These are phyloP conservation scores for Clonostachys chloroleuca DNA, from an alignment of 2,329 filamentous ascomycete genomes.

Conservation along the genomic window DNA sequence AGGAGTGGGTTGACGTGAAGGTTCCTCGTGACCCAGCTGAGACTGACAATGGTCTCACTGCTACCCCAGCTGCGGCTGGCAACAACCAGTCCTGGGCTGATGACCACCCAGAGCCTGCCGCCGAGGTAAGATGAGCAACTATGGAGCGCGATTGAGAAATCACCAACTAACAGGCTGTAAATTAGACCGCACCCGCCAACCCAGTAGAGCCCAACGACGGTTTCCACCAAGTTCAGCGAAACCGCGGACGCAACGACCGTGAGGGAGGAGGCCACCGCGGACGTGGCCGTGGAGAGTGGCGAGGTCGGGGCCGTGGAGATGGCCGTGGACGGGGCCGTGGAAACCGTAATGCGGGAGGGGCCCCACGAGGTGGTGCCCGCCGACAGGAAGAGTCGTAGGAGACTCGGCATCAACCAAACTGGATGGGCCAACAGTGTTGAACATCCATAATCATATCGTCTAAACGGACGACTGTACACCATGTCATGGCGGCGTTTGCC, in stretches of 20 bases:
- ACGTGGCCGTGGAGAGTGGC: conserved; percentile 41
- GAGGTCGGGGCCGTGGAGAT: conserved; percentile 47
- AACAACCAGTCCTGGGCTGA: conserved; percentile 76
- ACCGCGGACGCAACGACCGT: conserved; percentile 49
- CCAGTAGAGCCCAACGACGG: conserved; percentile 52
- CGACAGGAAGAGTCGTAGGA: conserved; percentile 33
- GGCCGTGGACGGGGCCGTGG: conserved; percentile 38
- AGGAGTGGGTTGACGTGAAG: conserved; percentile 70
- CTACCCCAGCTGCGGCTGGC: conserved; percentile 50
- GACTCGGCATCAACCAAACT: conserved; percentile 12
- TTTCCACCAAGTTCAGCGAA: conserved; percentile 68
- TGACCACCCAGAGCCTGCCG: conserved; percentile 57
- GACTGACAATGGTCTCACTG: conserved; percentile 61
- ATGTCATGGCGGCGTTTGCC: conserved; percentile 33
- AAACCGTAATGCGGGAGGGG: conserved; percentile 23
- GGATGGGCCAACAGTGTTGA: not conserved
- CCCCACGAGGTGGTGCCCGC: conserved; percentile 24
- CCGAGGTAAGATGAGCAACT: conserved; percentile 29
- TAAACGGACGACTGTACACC: conserved; percentile 28
- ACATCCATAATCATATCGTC: conserved; percentile 4
- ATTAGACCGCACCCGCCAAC: conserved; percentile 21
- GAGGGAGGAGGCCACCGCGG: conserved; percentile 37
- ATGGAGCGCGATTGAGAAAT: not conserved
- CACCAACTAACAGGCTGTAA: conserved; percentile 1
- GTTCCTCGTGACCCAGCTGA: conserved; percentile 69